These are phyloP conservation scores for Cystofilobasidium capitatum DNA, from an alignment of 768 basidiomycete genomes.

Conservation along the genomic window DNA sequence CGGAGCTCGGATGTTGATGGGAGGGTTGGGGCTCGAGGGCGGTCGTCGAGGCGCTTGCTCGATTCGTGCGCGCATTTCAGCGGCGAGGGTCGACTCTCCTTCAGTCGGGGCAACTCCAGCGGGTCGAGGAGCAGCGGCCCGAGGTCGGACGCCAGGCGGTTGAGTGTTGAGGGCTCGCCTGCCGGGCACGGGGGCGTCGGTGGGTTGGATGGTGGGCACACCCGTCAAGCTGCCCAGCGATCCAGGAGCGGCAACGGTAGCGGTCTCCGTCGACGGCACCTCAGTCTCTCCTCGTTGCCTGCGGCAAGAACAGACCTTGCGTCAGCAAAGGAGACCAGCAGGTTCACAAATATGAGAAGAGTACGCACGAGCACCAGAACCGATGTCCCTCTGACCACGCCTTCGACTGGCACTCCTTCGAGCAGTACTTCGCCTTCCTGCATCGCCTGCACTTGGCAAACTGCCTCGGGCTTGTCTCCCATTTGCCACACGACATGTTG, in stretches of 20 bases:
- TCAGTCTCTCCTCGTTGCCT: slow-evolving; percentile 23
- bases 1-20: not conserved
- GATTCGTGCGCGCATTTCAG: not conserved
- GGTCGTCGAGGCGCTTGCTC: not conserved
- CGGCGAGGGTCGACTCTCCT: not conserved
- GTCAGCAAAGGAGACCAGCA: not conserved
- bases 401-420: slow-evolving; percentile 90
- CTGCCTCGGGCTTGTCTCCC: slow-evolving; percentile 85
- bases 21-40: not conserved
- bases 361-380: slow-evolving; percentile 38
- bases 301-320: not conserved
- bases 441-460: slow-evolving; percentile 96
- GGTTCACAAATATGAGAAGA: not conserved
- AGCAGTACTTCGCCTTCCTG: slow-evolving; percentile 96
- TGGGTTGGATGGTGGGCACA: no score
- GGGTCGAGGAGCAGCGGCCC: not conserved
- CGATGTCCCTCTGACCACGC: slow-evolving; percentile 95
- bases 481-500: slow-evolving; percentile 92
- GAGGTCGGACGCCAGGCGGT: not conserved
- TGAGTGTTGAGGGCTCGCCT: not conserved
- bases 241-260: not conserved
- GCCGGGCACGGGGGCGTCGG: not conserved
- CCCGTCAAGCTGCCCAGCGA: not conserved
- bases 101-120: not conserved
- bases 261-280: not conserved